These are phyloP conservation scores for Cladorrhinum sp. DNA, from an alignment of 2,329 filamentous ascomycete species.

Conservation along the genomic window DNA sequence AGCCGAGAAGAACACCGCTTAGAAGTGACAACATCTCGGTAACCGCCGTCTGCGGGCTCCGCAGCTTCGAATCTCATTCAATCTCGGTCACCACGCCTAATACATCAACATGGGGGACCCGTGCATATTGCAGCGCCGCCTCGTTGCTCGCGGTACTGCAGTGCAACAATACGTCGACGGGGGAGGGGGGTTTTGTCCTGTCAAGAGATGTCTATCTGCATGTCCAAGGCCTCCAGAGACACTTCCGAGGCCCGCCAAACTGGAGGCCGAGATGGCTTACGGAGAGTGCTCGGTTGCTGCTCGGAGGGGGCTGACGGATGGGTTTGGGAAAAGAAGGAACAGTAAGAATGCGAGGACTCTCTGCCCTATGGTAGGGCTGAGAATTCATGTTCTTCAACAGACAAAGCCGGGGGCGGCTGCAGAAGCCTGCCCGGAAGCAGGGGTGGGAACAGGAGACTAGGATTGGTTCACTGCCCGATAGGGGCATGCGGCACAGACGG, in stretches of 20 bases:
- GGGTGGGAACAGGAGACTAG: not conserved
- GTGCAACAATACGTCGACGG: not conserved
- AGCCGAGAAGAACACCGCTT: not conserved
- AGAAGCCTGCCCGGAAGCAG: not conserved
- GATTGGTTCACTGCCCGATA: conserved; percentile 14
- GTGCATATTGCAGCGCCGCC: not conserved
- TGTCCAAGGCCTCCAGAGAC: not conserved
- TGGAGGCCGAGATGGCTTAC: not conserved
- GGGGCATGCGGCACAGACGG: conserved; percentile 13
- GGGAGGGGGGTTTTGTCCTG: not conserved
- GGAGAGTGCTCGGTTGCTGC: not conserved
- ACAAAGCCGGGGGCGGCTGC: not conserved
- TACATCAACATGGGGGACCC: not conserved
- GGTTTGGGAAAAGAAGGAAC: not conserved
- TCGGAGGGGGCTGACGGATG: not conserved
- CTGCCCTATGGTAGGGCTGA: conserved; percentile 21
- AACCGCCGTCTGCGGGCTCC: not conserved
- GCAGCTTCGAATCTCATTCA: not conserved
- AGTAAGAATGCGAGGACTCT: not conserved
- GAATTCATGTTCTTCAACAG: not conserved
- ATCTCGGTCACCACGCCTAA: not conserved
- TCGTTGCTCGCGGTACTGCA: not conserved
- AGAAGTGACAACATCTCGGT: conserved; percentile 1
- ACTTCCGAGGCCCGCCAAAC: not conserved
- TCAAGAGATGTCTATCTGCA: not conserved